Percentiles rank a stretch among this genome's conserved stretches.
These are phyloP conservation scores for Pleurotus tuoliensis DNA, from an alignment of 768 basidiomycete species.

Conservation along the genomic window DNA sequence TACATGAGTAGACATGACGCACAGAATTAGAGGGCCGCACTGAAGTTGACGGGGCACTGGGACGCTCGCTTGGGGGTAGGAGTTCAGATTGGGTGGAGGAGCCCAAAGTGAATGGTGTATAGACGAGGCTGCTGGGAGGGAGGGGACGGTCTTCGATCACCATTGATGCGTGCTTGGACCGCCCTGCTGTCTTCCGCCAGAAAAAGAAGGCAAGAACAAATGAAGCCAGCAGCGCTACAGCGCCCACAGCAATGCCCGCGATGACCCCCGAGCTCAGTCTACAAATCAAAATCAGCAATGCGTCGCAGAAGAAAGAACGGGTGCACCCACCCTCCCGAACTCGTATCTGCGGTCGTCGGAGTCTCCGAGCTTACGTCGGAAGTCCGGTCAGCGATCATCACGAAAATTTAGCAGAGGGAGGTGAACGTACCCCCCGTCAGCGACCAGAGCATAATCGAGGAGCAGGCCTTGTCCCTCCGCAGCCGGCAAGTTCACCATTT, in stretches of 20 bases:
- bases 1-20: background rate
- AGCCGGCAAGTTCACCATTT: conserved; percentile 1
- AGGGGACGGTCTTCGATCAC: background rate
- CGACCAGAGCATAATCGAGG: conserved; percentile 8
- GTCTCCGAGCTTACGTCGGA: background rate
- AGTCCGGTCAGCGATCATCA: background rate
- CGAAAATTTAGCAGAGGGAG: background rate
- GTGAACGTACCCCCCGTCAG: background rate
- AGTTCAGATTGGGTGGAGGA: background rate
- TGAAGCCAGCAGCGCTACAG: background rate
- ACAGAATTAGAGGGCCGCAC: background rate
- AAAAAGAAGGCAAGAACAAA: background rate
- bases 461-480: background rate
- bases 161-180: background rate
- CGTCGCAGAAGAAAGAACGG: background rate
- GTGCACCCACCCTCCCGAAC: background rate
- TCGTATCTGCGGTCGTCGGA: background rate
- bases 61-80: background rate
- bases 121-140: background rate
- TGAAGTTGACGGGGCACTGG: background rate
- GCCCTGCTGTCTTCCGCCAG: background rate
- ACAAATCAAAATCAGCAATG: background rate
- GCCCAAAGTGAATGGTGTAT: background rate
- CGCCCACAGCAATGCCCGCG: conserved; percentile 1
- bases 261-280: conserved; percentile 1